Evolutionary conservation across 768 basidiomycete genomes (phyloP).

Genomic region (Kwoniella europaea): DNA sequence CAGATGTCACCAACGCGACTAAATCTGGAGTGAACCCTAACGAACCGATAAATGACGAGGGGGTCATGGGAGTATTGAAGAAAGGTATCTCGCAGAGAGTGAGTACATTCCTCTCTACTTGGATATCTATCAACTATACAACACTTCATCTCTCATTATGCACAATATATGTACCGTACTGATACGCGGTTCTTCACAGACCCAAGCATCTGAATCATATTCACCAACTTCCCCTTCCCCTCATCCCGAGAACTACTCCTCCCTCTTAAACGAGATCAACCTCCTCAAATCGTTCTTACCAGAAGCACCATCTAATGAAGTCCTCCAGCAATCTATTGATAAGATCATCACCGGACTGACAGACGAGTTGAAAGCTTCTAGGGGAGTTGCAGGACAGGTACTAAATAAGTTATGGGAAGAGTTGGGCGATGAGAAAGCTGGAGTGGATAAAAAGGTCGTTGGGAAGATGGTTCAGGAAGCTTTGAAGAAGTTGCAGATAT

Average conservation of each 20-base stretch:
- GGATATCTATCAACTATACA: too few relatives aligned
- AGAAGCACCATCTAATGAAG: constrained; percentile 33
- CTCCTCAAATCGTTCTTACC: constrained; percentile 52
- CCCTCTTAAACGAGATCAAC: constrained; percentile 46
- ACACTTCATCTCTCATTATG: too few relatives aligned
- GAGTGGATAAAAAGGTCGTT: constrained; percentile 54
- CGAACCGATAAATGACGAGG: constrained; percentile 42
- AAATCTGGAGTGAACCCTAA: constrained; percentile 53
- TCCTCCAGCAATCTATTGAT: constrained; percentile 30
- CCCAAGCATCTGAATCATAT: constrained; percentile 53
- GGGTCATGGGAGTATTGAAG: constrained; percentile 49
- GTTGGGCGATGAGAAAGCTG: constrained; percentile 46
- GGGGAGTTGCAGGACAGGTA: constrained; percentile 49
- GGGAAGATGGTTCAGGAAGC: constrained; percentile 52
- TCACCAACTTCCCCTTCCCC: constrained; percentile 43
- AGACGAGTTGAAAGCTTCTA: constrained; percentile 37
- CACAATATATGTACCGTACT: not conserved
- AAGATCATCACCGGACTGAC: constrained; percentile 39
- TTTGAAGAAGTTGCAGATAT: constrained; percentile 38
- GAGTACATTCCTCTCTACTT: constrained; percentile 14
- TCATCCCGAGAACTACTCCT: constrained; percentile 46
- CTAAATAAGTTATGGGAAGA: constrained; percentile 50
- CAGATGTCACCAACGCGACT: constrained; percentile 54
- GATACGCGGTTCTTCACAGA: not conserved
- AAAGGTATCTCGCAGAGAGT: constrained; percentile 54